These are phyloP conservation scores for Venturiaceae sp. DNA, from an alignment of 2,329 filamentous ascomycete genomes.

Conservation along the genomic window DNA sequence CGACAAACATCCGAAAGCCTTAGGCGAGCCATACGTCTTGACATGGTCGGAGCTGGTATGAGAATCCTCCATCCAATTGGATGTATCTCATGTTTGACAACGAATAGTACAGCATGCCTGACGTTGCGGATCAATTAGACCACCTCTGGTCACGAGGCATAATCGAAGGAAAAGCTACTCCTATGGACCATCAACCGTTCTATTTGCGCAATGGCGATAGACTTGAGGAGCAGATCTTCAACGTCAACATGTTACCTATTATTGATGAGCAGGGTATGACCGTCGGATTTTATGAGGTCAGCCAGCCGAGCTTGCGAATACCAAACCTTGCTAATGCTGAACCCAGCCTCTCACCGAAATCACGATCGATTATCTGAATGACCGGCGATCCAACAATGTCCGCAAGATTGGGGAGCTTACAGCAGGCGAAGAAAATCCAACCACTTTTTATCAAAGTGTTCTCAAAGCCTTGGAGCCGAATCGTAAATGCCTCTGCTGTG, in stretches of 20 bases:
- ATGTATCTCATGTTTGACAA: background rate
- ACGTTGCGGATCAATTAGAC: constrained; percentile 1
- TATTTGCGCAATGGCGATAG: background rate
- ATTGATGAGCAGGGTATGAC: constrained; percentile 4
- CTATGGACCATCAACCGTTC: background rate
- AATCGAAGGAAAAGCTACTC: background rate
- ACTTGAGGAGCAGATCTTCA: constrained; percentile 26
- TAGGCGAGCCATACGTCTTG: constrained; percentile 1
- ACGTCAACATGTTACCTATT: constrained; percentile 35
- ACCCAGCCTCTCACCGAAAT: background rate
- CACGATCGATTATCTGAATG: background rate
- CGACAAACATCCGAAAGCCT: constrained; percentile 4
- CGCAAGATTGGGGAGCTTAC: constrained; percentile 2
- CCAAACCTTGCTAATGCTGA: background rate
- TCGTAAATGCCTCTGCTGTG: background rate
- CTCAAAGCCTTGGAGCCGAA: constrained; percentile 2
- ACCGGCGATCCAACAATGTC: constrained; percentile 1
- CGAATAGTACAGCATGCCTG: background rate
- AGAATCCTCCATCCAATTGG: background rate
- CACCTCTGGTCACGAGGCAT: background rate
- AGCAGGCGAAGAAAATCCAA: constrained; percentile 3
- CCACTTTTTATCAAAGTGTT: background rate
- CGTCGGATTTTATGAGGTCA: constrained; percentile 2
- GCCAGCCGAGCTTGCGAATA: background rate
- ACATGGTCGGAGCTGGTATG: constrained; percentile 3